Percentiles rank a stretch among this genome's conserved stretches.
These are phyloP conservation scores for Vitis hybrid DNA, from an alignment of 177 flowering plant genomes.

Conservation along the genomic window DNA sequence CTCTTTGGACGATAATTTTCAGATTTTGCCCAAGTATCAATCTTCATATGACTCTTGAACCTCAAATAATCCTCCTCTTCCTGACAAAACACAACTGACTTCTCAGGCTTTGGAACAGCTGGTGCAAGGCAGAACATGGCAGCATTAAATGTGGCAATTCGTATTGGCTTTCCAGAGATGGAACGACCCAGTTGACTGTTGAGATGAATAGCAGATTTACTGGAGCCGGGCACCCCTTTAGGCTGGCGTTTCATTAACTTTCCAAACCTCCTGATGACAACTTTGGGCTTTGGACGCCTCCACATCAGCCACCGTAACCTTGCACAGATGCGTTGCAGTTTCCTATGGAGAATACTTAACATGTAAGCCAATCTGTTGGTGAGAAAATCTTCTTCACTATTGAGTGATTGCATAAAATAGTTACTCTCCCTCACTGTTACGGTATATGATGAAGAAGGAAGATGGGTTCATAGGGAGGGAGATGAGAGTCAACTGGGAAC, in stretches of 20 bases:
- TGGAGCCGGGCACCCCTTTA: constrained; percentile 14
- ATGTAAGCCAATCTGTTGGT: constrained; percentile 24
- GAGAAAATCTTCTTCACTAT: constrained; percentile 18
- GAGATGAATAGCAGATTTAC: constrained; percentile 8
- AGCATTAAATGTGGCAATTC: constrained; percentile 76
- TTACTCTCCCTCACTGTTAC: not conserved
- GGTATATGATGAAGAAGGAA: not conserved
- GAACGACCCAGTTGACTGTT: constrained; percentile 20
- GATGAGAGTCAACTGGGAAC: not conserved
- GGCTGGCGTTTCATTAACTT: constrained; percentile 25
- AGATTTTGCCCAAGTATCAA: constrained; percentile 22
- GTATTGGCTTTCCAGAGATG: constrained; percentile 30
- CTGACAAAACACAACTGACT: constrained; percentile 17
- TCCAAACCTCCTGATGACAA: constrained; percentile 50
- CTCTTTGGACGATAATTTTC: constrained; percentile 51
- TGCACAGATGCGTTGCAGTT: constrained; percentile 46
- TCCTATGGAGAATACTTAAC: constrained; percentile 36
- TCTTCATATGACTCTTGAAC: constrained; percentile 16
- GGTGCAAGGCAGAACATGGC: constrained; percentile 86
- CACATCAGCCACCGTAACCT: constrained; percentile 42
- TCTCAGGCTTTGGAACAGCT: constrained; percentile 47
- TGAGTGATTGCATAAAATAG: constrained; percentile 22
- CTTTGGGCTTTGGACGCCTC: constrained; percentile 46
- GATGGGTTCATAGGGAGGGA: not conserved
- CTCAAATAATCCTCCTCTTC: constrained; percentile 25